Base-by-base conservation (phyloP, 192 early-diverging fungal species). In the Backusella mclennaniae region DNA sequence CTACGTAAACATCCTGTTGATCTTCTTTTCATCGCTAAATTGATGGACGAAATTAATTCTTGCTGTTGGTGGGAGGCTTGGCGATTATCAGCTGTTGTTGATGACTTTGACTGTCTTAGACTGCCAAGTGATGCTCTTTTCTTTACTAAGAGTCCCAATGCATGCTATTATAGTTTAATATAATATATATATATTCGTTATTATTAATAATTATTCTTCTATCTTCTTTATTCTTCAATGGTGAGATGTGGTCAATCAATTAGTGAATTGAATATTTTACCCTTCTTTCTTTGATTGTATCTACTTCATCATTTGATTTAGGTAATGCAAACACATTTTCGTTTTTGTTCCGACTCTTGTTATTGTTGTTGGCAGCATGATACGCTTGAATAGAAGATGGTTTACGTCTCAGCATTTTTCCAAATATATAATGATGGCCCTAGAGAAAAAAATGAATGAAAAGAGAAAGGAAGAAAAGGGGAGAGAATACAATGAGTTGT, bases 1-100 rank as follows among this genome's bases (percentile, higher is more conserved):
- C 75, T 63, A 14, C 74, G 67, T 29, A 80, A 63, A 46, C 75
- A 76, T 15, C 79, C 79, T n/a, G 79, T 80, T 14, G 79, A 80
- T 46, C 79, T 69, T 39, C 79, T 75, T 68, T 80, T 80, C 44
- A 77, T 33, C 14, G 68, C 59, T 70, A 77, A 66, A 44, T 77
- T 73, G 35, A 79, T 67, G 4, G 49, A 19, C 5, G 38, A 66
- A 3, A 70, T 15, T 35, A 56, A 21, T 19, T 56, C 63, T 56
- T 36, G 31, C 12, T 49, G 66, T 31, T 68, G 44, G 7, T 41
- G 33, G 4, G 63, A 35, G 0, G 63, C 35, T 53, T 70, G 72
- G 9, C 56, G 68, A 35, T 73, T 49, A 42, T 79, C 78, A 12
- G 71, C 78, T 29, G 78, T 79, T 6, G 78, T 68, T 3, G 78